Evolutionary conservation across 2,329 filamentous ascomycete species (phyloP).

Genomic region (Aspergillus intermedius): DNA sequence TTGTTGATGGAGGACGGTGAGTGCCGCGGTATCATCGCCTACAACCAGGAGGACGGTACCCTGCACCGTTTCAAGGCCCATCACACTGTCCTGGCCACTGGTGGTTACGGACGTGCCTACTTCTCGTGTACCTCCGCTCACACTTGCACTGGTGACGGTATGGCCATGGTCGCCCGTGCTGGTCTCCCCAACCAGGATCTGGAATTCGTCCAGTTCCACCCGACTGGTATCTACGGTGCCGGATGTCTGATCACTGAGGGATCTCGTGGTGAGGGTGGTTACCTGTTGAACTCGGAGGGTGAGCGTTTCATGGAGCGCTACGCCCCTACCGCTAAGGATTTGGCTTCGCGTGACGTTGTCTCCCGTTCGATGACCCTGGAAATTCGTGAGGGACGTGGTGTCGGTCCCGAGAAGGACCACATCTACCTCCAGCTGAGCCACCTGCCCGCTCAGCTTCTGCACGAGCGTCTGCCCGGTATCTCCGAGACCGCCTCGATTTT

Average conservation of each 20-base stretch:
- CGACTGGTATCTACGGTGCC: slow-evolving; percentile 97
- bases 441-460: slow-evolving; percentile 81
- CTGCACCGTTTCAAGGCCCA: slow-evolving; percentile 94
- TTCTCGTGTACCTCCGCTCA: slow-evolving; percentile 98
- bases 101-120: slow-evolving; percentile 96
- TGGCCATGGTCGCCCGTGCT: slow-evolving; percentile 98
- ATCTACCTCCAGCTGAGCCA: slow-evolving; percentile 98
- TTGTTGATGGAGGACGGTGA: slow-evolving; percentile 96
- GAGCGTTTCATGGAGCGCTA: slow-evolving; percentile 99
- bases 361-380: slow-evolving; percentile 98
- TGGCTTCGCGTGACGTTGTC: slow-evolving; percentile 92
- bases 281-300: slow-evolving; percentile 93
- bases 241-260: slow-evolving; percentile 97
- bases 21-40: slow-evolving; percentile 92
- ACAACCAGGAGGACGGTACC: slow-evolving; percentile 98
- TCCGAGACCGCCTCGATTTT: slow-evolving; percentile 98
- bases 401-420: slow-evolving; percentile 95
- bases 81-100: slow-evolving; percentile 94
- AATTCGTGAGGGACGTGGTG: slow-evolving; percentile 94
- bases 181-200: slow-evolving; percentile 98
- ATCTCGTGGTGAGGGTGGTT: slow-evolving; percentile 95
- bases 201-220: slow-evolving; percentile 99
- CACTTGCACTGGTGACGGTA: slow-evolving; percentile 97
- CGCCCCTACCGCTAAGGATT: slow-evolving; percentile 94
- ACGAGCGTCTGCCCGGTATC: slow-evolving; percentile 95